Conservation (phyloP, 1,284 basidiomycete genomes). For the Neolentinus lepideus region DNA sequence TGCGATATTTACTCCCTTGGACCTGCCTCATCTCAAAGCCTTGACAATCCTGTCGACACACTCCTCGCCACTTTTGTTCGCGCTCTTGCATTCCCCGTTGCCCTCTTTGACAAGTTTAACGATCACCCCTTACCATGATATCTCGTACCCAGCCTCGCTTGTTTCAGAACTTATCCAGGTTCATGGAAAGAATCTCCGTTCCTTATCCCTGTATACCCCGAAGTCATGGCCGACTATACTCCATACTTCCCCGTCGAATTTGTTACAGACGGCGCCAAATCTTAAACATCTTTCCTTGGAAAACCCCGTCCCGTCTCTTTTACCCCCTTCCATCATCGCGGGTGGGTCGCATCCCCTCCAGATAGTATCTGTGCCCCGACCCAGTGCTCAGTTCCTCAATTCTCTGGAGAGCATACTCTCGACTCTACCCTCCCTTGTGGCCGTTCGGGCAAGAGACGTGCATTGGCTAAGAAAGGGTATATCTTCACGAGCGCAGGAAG, state of each 20-base stretch:
- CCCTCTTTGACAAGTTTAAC: slow-evolving; percentile 62
- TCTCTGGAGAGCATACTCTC: slow-evolving; percentile 49
- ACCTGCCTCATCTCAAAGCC: slow-evolving; percentile 54
- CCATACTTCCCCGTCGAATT: slow-evolving; percentile 46
- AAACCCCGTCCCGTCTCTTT: slow-evolving; percentile 47
- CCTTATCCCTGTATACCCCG: slow-evolving; percentile 61
- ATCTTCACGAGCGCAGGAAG: slow-evolving; percentile 51
- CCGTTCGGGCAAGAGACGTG: slow-evolving; percentile 58
- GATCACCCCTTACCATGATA: slow-evolving; percentile 68
- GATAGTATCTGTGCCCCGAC: slow-evolving; percentile 67
- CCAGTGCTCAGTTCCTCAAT: slow-evolving; percentile 46
- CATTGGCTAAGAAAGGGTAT: slow-evolving; percentile 66
- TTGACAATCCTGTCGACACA: slow-evolving; percentile 64
- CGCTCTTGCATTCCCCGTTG: slow-evolving; percentile 53
- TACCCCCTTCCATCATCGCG: slow-evolving; percentile 22
- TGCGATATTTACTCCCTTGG: slow-evolving; percentile 31
- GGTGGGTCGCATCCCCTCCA: slow-evolving; percentile 37
- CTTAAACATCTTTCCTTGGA: slow-evolving; percentile 64
- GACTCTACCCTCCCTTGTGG: slow-evolving; percentile 44
- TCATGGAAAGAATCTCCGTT: slow-evolving; percentile 57
- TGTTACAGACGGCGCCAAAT: slow-evolving; percentile 49
- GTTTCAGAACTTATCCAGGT: slow-evolving; percentile 52
- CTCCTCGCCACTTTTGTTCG: slow-evolving; percentile 53
- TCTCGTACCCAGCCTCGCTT: slow-evolving; percentile 48
- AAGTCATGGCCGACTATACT: slow-evolving; percentile 65